Evolutionary conservation across 331 rosid species (phyloP).

Genomic region (Erythrophleum ivorense): DNA sequence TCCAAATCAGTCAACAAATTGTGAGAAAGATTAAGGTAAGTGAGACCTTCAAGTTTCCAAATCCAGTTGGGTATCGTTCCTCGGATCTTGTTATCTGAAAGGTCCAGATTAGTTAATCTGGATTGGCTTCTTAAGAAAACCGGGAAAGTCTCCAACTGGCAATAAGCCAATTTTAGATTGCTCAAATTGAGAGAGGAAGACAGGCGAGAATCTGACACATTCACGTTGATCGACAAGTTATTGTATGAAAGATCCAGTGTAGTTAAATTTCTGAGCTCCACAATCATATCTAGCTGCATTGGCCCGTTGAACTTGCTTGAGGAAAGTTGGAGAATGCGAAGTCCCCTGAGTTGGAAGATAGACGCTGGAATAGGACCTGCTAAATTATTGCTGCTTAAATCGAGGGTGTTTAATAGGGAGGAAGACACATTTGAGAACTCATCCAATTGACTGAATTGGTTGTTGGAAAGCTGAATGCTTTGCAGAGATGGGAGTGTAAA

Average conservation of each 20-base stretch:
- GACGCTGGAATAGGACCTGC: constrained; percentile 49
- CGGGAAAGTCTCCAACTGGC: constrained; percentile 49
- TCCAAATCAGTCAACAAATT: constrained; percentile 49
- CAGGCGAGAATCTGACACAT: neutral
- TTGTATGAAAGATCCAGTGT: constrained; percentile 61
- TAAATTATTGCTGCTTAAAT: constrained; percentile 47
- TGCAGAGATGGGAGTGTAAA: constrained; percentile 40
- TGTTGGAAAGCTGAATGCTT: constrained; percentile 47
- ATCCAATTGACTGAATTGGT: constrained; percentile 46
- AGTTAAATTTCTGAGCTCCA: constrained; percentile 42
- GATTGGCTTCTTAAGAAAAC: constrained; percentile 52
- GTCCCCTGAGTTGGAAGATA: constrained; percentile 35
- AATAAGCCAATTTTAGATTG: constrained; percentile 49
- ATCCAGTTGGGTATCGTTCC: constrained; percentile 62
- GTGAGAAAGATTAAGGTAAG: constrained; percentile 46
- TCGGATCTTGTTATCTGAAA: constrained; percentile 52
- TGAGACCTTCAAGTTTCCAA: constrained; percentile 45
- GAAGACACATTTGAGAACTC: constrained; percentile 24
- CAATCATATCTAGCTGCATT: neutral
- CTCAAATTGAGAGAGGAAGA: constrained; percentile 29
- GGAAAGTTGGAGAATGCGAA: constrained; percentile 50
- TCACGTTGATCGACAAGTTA: constrained; percentile 31
- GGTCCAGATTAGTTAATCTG: constrained; percentile 37
- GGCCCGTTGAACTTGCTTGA: constrained; percentile 51
- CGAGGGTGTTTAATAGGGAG: constrained; percentile 45